Percentiles rank a stretch among this genome's conserved stretches.
phyloP scores from a whole-genome alignment of 2,329 filamentous ascomycete genomes.

The Colletotrichum cuscutae region DNA sequence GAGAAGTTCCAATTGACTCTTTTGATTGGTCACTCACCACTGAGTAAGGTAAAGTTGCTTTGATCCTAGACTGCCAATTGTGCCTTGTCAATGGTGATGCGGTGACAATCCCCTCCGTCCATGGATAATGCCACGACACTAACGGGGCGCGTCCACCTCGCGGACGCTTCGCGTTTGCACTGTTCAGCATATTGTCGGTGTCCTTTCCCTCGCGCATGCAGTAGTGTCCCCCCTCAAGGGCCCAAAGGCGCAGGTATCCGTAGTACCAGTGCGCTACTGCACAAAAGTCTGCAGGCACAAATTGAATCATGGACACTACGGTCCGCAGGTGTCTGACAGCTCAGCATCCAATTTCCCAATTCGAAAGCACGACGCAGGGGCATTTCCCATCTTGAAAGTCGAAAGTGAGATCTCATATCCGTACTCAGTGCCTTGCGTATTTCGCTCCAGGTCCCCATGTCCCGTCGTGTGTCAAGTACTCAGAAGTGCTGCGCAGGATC shows the following conservation, averaged over 20 bases:
- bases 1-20: not conserved
- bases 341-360: slow-evolving; percentile 7
- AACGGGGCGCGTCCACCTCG: not conserved
- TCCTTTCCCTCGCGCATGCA: not conserved
- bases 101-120: not conserved
- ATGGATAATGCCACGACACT: not conserved
- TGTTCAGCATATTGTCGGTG: not conserved
- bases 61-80: not conserved
- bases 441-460: too few relatives aligned
- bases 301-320: not conserved
- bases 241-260: not conserved
- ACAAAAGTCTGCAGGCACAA: not conserved
- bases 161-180: not conserved
- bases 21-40: not conserved
- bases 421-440: not conserved
- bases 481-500: too few relatives aligned
- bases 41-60: not conserved
- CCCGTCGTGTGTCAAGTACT: too few relatives aligned
- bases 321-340: slow-evolving; percentile 13
- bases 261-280: not conserved
- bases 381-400: not conserved
- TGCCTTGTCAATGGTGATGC: not conserved
- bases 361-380: not conserved
- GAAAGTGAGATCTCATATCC: not conserved
- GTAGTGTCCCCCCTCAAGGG: not conserved